Conservation (phyloP, 2,329 filamentous ascomycete species). For the Fusarium subglutinans region DNA sequence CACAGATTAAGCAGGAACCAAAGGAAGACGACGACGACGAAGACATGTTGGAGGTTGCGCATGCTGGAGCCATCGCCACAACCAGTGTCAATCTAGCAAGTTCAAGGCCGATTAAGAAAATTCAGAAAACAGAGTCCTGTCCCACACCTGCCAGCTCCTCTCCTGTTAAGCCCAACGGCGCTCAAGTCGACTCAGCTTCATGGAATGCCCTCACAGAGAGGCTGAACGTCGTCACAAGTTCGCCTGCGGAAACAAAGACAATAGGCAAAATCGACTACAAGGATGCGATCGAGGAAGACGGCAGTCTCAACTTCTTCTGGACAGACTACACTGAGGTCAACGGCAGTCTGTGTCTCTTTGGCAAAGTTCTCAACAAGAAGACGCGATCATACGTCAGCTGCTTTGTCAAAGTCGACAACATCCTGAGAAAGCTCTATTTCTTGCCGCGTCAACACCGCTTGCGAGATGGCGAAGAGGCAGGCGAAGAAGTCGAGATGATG, state of each 20-base stretch:
- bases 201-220: slow-evolving; percentile 91
- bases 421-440: slow-evolving; percentile 92
- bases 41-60: slow-evolving; percentile 86
- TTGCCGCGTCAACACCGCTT: slow-evolving; percentile 76
- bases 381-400: slow-evolving; percentile 84
- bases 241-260: slow-evolving; percentile 67
- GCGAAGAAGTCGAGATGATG: slow-evolving; percentile 83
- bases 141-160: slow-evolving; percentile 82
- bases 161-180: slow-evolving; percentile 68
- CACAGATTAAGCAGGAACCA: slow-evolving; percentile 58
- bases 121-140: slow-evolving; percentile 72
- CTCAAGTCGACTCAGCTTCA: slow-evolving; percentile 78
- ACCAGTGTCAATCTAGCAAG: slow-evolving; percentile 87
- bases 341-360: slow-evolving; percentile 91
- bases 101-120: slow-evolving; percentile 75
- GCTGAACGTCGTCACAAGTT: slow-evolving; percentile 84
- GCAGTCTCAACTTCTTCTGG: slow-evolving; percentile 95
- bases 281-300: slow-evolving; percentile 92
- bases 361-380: slow-evolving; percentile 92
- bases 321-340: slow-evolving; percentile 94
- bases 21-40: slow-evolving; percentile 80
- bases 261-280: slow-evolving; percentile 85
- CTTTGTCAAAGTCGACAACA: slow-evolving; percentile 95
- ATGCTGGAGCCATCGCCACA: slow-evolving; percentile 73
- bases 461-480: slow-evolving; percentile 71